phyloP scores from a whole-genome alignment of 179 eudicot genomes.

The Actinidia arguta region DNA sequence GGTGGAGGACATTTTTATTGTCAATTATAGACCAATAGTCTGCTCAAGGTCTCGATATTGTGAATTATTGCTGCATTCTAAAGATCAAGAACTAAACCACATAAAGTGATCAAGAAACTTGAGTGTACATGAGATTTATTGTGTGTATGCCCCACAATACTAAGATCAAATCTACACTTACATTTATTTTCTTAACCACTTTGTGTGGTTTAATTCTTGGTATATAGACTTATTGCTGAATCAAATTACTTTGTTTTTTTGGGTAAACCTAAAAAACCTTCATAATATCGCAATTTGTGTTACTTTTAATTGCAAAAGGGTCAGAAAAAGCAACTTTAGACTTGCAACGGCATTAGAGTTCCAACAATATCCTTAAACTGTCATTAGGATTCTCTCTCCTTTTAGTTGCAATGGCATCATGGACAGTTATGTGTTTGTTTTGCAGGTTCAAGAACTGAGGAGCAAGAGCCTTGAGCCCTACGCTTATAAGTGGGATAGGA shows the following conservation, averaged over 20 bases:
- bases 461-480: conserved; percentile 85
- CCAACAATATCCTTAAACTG: not conserved
- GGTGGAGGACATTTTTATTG: conserved; percentile 6
- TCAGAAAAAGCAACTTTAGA: not conserved
- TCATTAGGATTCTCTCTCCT: not conserved
- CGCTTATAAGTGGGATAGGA: conserved; percentile 92
- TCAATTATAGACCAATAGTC: not conserved
- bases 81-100: no score
- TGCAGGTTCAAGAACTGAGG: conserved; percentile 80
- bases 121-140: no score
- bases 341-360: no score
- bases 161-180: no score
- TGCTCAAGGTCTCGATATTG: no score
- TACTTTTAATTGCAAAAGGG: not conserved
- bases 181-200: no score
- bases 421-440: conserved; percentile 5
- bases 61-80: not conserved
- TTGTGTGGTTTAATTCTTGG: no score
- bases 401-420: not conserved
- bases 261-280: not conserved
- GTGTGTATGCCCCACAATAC: no score
- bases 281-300: not conserved
- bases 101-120: no score
- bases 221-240: not conserved
- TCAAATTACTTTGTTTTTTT: not conserved